Evolutionary conservation across 495 filamentous ascomycete species (phyloP).

Genomic region (Neurospora discreta): DNA sequence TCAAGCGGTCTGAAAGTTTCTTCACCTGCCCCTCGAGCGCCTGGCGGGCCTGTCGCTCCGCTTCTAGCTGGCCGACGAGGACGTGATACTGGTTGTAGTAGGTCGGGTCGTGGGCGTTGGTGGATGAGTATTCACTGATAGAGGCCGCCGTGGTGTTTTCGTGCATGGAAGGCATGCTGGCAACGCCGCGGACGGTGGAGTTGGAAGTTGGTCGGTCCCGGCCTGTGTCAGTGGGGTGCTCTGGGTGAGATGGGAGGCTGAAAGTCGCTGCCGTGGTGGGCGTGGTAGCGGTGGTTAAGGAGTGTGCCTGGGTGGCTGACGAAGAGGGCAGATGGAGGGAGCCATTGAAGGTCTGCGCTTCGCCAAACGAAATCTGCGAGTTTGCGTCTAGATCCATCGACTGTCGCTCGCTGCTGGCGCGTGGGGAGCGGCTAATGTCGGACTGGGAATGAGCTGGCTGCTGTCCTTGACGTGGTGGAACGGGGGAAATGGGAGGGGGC

Average conservation of each 20-base stretch:
- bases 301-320: conserved; percentile 15
- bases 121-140: conserved; percentile 11
- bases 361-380: conserved; percentile 30
- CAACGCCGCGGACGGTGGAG: conserved; percentile 28
- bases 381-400: conserved; percentile 25
- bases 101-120: conserved; percentile 5
- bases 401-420: conserved; percentile 21
- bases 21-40: conserved; percentile 40
- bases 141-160: conserved; percentile 15
- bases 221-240: not conserved
- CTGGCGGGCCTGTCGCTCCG: conserved; percentile 37
- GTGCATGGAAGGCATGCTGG: conserved; percentile 30
- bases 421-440: conserved; percentile 15
- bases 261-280: not conserved
- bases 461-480: not conserved
- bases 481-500: conserved; percentile 17
- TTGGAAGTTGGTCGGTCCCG: conserved; percentile 23
- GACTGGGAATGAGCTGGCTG: conserved; percentile 10
- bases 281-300: conserved; percentile 9
- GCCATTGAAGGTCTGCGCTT: conserved; percentile 25
- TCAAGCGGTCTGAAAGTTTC: conserved; percentile 33
- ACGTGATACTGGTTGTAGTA: conserved; percentile 26
- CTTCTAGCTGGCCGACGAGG: conserved; percentile 34
- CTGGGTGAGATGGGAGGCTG: not conserved
- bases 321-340: conserved; percentile 26